phyloP scores from a whole-genome alignment of 371 early-diverging fungal genomes.

The Circinella umbellata region DNA sequence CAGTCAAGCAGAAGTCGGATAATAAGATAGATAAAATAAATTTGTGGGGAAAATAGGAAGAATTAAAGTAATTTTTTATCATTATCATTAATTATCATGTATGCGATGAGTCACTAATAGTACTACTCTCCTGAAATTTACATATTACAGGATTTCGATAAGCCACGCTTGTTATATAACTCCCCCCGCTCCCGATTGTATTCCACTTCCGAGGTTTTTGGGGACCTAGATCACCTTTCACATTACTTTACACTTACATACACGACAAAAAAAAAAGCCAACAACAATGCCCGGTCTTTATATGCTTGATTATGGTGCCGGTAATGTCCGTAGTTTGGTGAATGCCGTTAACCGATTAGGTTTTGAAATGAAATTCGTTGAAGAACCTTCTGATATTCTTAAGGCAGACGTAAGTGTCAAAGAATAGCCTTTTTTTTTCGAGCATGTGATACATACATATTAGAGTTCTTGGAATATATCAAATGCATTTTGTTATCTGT shows the following conservation, averaged over 20 bases:
- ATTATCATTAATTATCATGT: too few species aligned
- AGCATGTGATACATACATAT: too few species aligned
- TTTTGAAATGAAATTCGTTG: conserved; percentile 78
- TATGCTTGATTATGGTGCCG: conserved; percentile 97
- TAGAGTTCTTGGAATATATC: too few species aligned
- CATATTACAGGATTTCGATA: background rate
- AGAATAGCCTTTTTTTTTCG: background rate
- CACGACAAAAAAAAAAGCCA: too few species aligned
- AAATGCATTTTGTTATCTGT: too few species aligned
- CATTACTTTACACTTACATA: too few species aligned
- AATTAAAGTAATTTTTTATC: too few species aligned
- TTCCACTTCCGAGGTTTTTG: too few species aligned
- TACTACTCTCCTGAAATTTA: background rate
- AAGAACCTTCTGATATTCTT: conserved; percentile 77
- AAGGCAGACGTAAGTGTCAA: conserved; percentile 80
- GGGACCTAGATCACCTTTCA: background rate
- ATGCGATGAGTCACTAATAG: background rate
- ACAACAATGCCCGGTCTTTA: conserved; percentile 63
- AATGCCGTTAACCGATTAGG: conserved; percentile 93
- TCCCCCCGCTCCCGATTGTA: background rate
- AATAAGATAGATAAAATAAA: too few species aligned
- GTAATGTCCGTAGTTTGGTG: conserved; percentile 95
- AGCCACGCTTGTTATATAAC: background rate
- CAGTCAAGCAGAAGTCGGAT: too few species aligned
- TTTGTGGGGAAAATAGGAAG: too few species aligned